Percentiles rank a stretch among this genome's conserved stretches.
Evolutionary conservation across 169 alveolate genomes (phyloP).

Genomic region (Cryptosporidium viatorum): DNA sequence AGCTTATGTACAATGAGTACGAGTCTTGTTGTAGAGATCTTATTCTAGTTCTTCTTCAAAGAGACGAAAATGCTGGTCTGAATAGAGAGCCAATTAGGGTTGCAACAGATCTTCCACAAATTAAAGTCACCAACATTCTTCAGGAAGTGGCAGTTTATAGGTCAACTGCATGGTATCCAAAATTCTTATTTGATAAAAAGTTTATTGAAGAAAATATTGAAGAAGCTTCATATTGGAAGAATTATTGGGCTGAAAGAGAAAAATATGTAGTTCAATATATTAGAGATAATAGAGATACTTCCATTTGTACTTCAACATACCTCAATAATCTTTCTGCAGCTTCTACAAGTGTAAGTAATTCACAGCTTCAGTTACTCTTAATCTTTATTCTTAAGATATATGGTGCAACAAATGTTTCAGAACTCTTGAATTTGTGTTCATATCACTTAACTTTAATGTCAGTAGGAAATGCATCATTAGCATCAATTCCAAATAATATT

Average conservation of each 20-base stretch:
- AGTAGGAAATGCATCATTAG: constrained; percentile 50
- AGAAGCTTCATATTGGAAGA: constrained; percentile 59
- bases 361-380: constrained; percentile 52
- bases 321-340: constrained; percentile 33
- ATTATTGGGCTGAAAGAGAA: constrained; percentile 72
- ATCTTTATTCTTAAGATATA: constrained; percentile 29
- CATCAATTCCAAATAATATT: constrained; percentile 23
- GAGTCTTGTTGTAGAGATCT: constrained; percentile 74
- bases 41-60: constrained; percentile 59
- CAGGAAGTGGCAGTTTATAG: constrained; percentile 51
- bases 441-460: constrained; percentile 64
- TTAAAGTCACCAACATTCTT: constrained; percentile 52
- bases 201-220: constrained; percentile 56
- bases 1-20: constrained; percentile 54
- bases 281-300: constrained; percentile 57
- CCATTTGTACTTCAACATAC: constrained; percentile 38
- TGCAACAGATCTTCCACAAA: constrained; percentile 76
- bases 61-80: constrained; percentile 72
- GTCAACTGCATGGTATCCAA: constrained; percentile 76
- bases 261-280: constrained; percentile 64
- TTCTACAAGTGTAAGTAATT: constrained; percentile 58
- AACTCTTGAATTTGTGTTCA: constrained; percentile 41
- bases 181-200: constrained; percentile 35
- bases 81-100: constrained; percentile 74
- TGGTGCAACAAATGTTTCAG: constrained; percentile 57